Base-by-base conservation (phyloP, 139 green algal genomes). In the Nannochloris sp. region DNA sequence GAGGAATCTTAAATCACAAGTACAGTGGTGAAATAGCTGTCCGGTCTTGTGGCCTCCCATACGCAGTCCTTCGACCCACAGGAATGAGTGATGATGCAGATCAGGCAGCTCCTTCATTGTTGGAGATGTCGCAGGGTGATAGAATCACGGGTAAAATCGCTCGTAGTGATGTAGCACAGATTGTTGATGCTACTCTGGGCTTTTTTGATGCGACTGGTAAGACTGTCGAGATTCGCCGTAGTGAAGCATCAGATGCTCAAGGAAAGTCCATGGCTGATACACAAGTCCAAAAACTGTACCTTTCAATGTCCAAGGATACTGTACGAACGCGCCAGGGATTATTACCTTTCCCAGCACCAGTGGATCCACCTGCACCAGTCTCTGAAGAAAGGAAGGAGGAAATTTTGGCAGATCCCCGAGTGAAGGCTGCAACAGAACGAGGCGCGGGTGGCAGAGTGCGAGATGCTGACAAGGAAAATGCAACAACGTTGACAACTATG, bases 1-100 rank as follows among this genome's bases (percentile, higher is more conserved):
- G 78, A 14, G 84, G 73, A 59, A 75, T 77, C 0, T 70, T 95
- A 6, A 92, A 92, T 73, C 64, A 85, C 67, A 93, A 95, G 79
- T 92, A 90, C 66, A 61, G 57, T 50, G 87, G 83, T 0, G 85
- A 93, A 73, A 74, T 48, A 5, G 83, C 86, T 1, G 48, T 91
- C 54, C 67, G 87, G 2, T 59, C 56, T 31, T 67, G 56, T 14
- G 83, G 85, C 1, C 67, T 90, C 43, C 68, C 85, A 5, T 96
- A 95, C 74, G 68, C 64, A 4, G 70, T 96, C 37, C 67, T 96
- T 27, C 72, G 89, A 27, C 71, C 73, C 19, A 90, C 78, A 31
- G 87, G 87, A 78, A 59, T 61, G 27, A 59, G 23, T 48, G 51
- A 74, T 55, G 70, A 74, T n/a, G 43, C 12, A 19, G 63, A 48